These are phyloP conservation scores for Arctium minus DNA, from an alignment of 129 eudicot species.

Conservation along the genomic window DNA sequence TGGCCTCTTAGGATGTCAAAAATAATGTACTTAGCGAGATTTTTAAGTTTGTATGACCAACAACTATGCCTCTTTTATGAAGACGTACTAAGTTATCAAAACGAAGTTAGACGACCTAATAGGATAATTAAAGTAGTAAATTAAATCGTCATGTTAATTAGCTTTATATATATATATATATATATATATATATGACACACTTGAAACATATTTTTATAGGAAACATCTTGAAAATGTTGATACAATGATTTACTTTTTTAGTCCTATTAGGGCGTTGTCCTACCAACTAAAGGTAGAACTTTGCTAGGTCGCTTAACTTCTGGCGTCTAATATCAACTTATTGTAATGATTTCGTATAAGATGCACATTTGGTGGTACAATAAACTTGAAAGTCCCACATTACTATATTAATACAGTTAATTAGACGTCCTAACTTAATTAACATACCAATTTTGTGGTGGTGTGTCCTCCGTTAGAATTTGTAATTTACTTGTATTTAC, in stretches of 20 bases:
- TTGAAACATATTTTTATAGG: background rate
- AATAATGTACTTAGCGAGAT: background rate
- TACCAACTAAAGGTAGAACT: too few species aligned
- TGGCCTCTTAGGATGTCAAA: background rate
- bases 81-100: too few species aligned
- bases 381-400: background rate
- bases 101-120: background rate
- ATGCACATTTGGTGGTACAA: background rate
- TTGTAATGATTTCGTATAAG: background rate
- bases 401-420: background rate
- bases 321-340: too few species aligned
- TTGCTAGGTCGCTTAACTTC: background rate
- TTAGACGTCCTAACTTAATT: background rate
- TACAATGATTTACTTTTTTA: background rate
- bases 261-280: background rate
- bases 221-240: background rate
- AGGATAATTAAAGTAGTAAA: too few species aligned
- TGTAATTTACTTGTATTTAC: conserved; percentile 1
- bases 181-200: background rate
- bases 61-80: background rate
- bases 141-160: too few species aligned
- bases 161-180: too few species aligned
- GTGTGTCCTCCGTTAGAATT: background rate
- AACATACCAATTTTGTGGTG: background rate
- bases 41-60: background rate